Conservation (phyloP, 352 stramenopile genomes). For the Phytopythium aichiense region DNA sequence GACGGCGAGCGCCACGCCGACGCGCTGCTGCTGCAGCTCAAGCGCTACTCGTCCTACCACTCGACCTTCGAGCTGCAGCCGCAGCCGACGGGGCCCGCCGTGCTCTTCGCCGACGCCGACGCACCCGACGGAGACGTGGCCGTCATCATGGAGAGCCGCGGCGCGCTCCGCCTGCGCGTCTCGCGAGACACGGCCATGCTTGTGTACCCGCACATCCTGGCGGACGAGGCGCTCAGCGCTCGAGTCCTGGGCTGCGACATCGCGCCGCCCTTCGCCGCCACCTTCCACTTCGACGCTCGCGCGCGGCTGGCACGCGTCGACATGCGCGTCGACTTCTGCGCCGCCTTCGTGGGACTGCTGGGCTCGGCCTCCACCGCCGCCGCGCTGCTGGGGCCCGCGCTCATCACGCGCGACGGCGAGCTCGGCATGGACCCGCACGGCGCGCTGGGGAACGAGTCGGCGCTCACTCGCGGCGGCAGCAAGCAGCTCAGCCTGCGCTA, state of each 20-base stretch:
- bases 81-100: constrained; percentile 6
- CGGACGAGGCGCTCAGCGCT: constrained; percentile 42
- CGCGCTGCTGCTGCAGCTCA: constrained; percentile 57
- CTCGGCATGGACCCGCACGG: constrained; percentile 55
- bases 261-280: constrained; percentile 36
- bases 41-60: constrained; percentile 72
- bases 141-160: constrained; percentile 32
- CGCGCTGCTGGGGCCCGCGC: constrained; percentile 31
- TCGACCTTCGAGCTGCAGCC: constrained; percentile 47
- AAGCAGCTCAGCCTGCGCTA: constrained; percentile 74
- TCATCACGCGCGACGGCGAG: constrained; percentile 54
- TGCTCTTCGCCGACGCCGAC: constrained; percentile 24
- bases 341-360: constrained; percentile 49
- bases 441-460: constrained; percentile 21
- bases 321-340: constrained; percentile 47
- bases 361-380: constrained; percentile 24
- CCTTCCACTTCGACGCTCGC: constrained; percentile 51
- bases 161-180: constrained; percentile 41
- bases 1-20: constrained; percentile 28
- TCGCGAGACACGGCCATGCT: constrained; percentile 70
- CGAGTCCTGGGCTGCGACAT: constrained; percentile 59
- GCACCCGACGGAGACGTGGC: constrained; percentile 17
- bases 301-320: constrained; percentile 57
- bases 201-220: constrained; percentile 59
- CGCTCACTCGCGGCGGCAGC: constrained; percentile 28